Base-by-base conservation (phyloP, 2,329 filamentous ascomycete species). In the Colletotrichum orbiculare region DNA sequence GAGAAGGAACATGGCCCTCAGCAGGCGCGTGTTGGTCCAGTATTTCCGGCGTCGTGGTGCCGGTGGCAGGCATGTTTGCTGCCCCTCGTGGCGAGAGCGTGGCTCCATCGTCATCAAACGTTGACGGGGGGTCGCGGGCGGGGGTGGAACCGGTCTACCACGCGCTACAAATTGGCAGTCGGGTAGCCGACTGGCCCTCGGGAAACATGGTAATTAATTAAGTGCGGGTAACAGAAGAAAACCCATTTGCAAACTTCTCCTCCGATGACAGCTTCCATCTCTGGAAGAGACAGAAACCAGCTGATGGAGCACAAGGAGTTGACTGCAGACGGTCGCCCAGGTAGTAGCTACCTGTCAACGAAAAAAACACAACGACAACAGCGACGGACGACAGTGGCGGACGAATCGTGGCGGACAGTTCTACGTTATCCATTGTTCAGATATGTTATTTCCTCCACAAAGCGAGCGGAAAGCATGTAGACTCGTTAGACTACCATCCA, bases 91-190 rank as follows among this genome's bases (percentile, higher is more conserved):
- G 50, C 57, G 57, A 55, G 62, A 65, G 41, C 50, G 46, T 61
- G 62, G 52, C 62, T 53, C 58, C 62, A 57, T 65, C 58, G 37
- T 62, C 62, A 62, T 62, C 58, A 62, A 53, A 62, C 52, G 35
- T 38, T 46, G 52, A 62, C 58, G 15, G 58, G 62, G 58, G 58
- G 25, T 52, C 42, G 58, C 52, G 9, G 41, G 45, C 39, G 50
- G 57, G 45, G 45, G 57, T 39, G 49, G 38, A 45, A n/a, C 42
- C 11, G n/a, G 17, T 25, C 17, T 47, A 4, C 25, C 25, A 25
- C 25, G 25, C 25, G 25, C 25, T 25, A 25, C 25, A 25, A 25
- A 25, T 25, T 25, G 25, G 25, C 25, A 25, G 25, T 25, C 25
- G 25, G 4, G 25, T 25, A 25, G 25, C 4, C 4, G 25, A 25